phyloP scores from a whole-genome alignment of 1,139 yeast genomes.

The Suhomyces maxii region DNA sequence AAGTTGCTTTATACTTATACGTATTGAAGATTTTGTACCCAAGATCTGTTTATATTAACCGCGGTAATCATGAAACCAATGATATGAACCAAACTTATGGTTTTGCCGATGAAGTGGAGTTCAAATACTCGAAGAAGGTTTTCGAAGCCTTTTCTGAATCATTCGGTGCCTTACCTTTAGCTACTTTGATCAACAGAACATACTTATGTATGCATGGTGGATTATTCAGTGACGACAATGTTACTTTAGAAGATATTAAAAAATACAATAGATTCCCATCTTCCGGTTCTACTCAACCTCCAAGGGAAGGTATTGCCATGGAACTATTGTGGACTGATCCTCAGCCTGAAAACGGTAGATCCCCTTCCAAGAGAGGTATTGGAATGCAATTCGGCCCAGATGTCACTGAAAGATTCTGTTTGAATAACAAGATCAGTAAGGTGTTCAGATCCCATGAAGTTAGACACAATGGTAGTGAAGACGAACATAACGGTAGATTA shows the following conservation, averaged over 20 bases:
- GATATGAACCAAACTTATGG: constrained; percentile 98
- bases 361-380: constrained; percentile 90
- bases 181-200: constrained; percentile 72
- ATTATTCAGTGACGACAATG: constrained; percentile 73
- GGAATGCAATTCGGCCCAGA: constrained; percentile 98
- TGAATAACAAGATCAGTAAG: constrained; percentile 68
- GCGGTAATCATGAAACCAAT: constrained; percentile 97
- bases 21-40: constrained; percentile 81
- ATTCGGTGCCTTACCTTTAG: constrained; percentile 84
- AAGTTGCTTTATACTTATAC: constrained; percentile 82
- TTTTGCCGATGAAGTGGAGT: constrained; percentile 92
- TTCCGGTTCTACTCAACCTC: constrained; percentile 72
- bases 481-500: constrained; percentile 81
- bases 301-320: constrained; percentile 91
- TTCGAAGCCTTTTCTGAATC: constrained; percentile 85
- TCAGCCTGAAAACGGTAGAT: constrained; percentile 71
- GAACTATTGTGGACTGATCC: constrained; percentile 98
- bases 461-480: constrained; percentile 84
- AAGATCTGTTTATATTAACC: constrained; percentile 66
- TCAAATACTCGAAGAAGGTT: constrained; percentile 80
- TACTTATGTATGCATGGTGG: constrained; percentile 97
- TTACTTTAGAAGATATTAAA: constrained; percentile 73
- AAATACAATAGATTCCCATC: constrained; percentile 62
- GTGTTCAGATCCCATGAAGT: constrained; percentile 95
- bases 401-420: constrained; percentile 77